These are phyloP conservation scores for Podaxis rugospora DNA, from an alignment of 768 basidiomycete species.

Conservation along the genomic window DNA sequence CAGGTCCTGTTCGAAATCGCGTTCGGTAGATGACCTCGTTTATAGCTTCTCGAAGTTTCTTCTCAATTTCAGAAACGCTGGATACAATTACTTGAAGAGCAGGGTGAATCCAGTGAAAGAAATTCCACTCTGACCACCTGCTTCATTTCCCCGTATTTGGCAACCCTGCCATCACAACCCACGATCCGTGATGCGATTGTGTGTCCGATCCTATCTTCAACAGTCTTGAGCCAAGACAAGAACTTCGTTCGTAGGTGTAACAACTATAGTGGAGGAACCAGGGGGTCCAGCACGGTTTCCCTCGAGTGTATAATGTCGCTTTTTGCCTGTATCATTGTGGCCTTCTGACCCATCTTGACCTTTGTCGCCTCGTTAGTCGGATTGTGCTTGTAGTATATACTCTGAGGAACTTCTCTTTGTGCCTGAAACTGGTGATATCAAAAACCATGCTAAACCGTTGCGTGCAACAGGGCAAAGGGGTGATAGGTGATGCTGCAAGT, in stretches of 20 bases:
- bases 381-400: neutral
- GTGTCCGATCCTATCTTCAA: too few relatives aligned
- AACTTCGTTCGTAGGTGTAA: neutral
- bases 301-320: neutral
- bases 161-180: too few relatives aligned
- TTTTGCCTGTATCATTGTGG: neutral
- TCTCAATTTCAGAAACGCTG: slow-evolving; percentile 88
- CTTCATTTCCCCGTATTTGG: too few relatives aligned
- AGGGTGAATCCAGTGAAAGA: slow-evolving; percentile 76
- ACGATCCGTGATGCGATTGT: too few relatives aligned
- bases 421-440: neutral
- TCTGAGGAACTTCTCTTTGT: neutral
- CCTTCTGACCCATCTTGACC: neutral
- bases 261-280: neutral
- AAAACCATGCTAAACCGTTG: neutral
- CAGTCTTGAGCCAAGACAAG: too few relatives aligned
- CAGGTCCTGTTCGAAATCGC: slow-evolving; percentile 96
- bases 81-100: slow-evolving; percentile 93
- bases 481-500: neutral
- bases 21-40: slow-evolving; percentile 91
- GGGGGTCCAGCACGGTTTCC: too few relatives aligned
- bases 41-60: slow-evolving; percentile 95
- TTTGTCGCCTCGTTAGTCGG: neutral
- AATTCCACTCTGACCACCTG: too few relatives aligned
- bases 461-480: neutral